Evolutionary conservation across 108 stramenopile species (phyloP), one percentile per base, ranked within the genome.

Genomic region (Craspedostauros australis): DNA sequence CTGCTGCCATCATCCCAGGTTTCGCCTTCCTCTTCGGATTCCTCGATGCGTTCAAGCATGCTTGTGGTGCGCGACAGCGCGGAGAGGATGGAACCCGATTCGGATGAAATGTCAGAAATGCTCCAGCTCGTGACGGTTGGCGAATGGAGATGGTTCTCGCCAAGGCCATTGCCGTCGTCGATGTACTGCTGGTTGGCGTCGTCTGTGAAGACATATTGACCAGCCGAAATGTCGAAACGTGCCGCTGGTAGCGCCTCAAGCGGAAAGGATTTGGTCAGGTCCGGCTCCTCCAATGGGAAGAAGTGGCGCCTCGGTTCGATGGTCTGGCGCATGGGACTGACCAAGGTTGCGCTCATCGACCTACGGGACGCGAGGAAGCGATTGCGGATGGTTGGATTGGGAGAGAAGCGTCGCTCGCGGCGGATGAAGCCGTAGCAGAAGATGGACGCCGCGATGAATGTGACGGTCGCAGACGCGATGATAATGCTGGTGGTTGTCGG

Each of bases 11-110:
- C 60, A 0, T 30, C 21, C 0, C 50, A 18, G 11, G 52, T 45
- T 39, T 54, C 55, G 16, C 31, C 41, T 40, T 67, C 60, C 40
- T 57, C 43, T 23, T 64, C 67, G 25, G 50, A 65, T 32, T 74
- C 72, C 20, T 62, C 69, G 48, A 62, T 66, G 22, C 65, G 29
- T 45, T 66, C 65, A 15, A 66, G 39, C 41, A 19, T 57, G 42
- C 50, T 66, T 4, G 65, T 46, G 2, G 65, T 45, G 9, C 56
- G 47, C 3, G 65, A 66, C 18, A 66, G 36, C 2, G 16, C 32
- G 8, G 65, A 66, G 8, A 41, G 46, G 26, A 58, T 29, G 9
- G 65, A 66, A 38, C 29, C 56, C 14, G 65, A 66, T 37, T 66
- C 65, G 12, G 56, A 66, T 0, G 65, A 58, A 28, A 66, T 66